phyloP scores from a whole-genome alignment of 345 rosid genomes.

The Pistacia atlantica region DNA sequence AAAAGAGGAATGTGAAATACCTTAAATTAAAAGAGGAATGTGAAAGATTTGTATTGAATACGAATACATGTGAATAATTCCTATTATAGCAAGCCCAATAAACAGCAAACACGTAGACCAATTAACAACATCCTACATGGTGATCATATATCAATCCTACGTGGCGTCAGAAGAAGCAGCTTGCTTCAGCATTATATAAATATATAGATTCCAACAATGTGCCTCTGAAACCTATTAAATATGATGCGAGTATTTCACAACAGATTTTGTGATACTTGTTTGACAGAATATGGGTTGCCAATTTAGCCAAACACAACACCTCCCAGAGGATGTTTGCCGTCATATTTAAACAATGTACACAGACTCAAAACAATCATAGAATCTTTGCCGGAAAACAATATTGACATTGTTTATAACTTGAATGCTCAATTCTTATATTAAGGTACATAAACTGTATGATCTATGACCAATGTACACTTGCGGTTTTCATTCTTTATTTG shows the following conservation, averaged over 20 bases:
- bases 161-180: no score
- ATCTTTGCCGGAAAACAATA: background rate
- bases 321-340: background rate
- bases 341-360: background rate
- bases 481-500: slow-evolving; percentile 1
- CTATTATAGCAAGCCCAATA: no score
- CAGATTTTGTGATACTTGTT: background rate
- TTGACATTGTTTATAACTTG: background rate
- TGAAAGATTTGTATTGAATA: no score
- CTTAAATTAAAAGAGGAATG: no score
- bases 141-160: no score
- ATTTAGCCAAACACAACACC: background rate
- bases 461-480: slow-evolving; percentile 39
- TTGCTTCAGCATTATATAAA: no score
- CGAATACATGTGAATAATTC: no score
- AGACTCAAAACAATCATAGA: background rate
- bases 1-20: no score
- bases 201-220: background rate
- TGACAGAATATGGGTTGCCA: background rate
- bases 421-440: slow-evolving; percentile 20
- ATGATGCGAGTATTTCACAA: background rate
- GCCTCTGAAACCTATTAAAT: background rate
- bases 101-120: no score
- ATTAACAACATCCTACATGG: no score
- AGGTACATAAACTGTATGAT: slow-evolving; percentile 20